Evolutionary conservation across 2,329 filamentous ascomycete genomes (phyloP), one percentile per base, ranked within the genome.

Genomic region (Capronia americana): DNA sequence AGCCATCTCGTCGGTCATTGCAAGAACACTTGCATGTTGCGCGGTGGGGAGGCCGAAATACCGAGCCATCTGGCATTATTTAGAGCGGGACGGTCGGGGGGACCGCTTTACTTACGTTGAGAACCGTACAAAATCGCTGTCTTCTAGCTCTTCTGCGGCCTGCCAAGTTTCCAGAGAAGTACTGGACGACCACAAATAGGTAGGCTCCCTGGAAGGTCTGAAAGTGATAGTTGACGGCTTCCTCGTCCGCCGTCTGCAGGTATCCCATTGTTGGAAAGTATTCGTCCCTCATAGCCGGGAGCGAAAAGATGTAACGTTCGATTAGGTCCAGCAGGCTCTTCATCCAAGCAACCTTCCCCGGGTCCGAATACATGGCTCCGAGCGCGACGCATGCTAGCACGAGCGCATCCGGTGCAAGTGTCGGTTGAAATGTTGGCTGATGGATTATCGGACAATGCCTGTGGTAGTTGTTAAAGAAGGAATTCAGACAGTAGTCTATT

Each of bases 401-500:
- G 5, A 84, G 72, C 1, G 79, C 75, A 44, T 78, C 69, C 3
- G 79, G 72, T 6, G 74, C 75, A 0, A 73, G 73, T 10, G 80
- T 77, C 1, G 77, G 73, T 60, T 80, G 74, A 60, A 83, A 83
- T 0, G 79, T 77, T 4, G 79, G 75, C 4, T 72, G 69, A 69
- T 83, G 80, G 3, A 83, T 70, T 20, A 83, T 78, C 0, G 80
- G 73, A 63, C 78, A 81, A 61, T 80, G 81, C 1, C 76, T 77
- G 41, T 83, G 79, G 75, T 81, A 83, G 65, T 77, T 78, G 54
- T 76, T 76, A 64, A 82, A 82, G 61, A 80, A 83, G 2, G 81
- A 72, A 50, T 69, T 64, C 23, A 73, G 38, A 17, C 68, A 70
- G 24, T 70, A 60, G 44, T 71, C 68, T 14, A 73, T 50, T 30